Conservation (phyloP, 169 alveolate genomes). For the Eimeria acervulina region DNA sequence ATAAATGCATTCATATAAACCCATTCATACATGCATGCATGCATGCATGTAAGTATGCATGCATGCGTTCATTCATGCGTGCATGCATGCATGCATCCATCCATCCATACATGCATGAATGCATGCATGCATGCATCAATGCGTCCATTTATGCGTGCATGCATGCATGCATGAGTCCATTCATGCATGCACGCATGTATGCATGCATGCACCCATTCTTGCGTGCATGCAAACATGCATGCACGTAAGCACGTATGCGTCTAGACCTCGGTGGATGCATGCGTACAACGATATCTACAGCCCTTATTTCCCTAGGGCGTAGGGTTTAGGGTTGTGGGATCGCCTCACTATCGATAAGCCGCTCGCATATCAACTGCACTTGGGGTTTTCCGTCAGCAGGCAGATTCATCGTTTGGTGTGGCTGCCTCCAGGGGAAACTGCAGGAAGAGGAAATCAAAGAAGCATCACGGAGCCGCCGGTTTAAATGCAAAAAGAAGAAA, state of each 20-base stretch:
- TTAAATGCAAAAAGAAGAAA: no score
- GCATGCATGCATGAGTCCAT: neutral
- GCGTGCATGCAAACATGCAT: neutral
- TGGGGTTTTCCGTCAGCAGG: neutral
- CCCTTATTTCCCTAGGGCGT: no score
- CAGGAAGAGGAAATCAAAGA: no score
- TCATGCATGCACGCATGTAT: neutral
- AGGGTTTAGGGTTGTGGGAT: no score
- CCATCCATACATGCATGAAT: neutral
- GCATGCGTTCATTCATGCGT: neutral
- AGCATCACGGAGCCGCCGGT: no score
- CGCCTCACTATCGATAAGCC: neutral
- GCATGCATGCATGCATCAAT: no score
- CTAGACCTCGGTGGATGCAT: no score
- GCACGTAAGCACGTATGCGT: neutral
- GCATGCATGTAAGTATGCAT: neutral
- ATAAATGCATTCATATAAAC: constrained; percentile 26
- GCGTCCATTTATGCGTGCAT: neutral
- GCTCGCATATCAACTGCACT: neutral
- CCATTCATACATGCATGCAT: neutral
- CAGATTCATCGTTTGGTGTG: constrained; percentile 2
- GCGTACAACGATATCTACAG: no score
- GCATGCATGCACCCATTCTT: no score
- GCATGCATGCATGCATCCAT: neutral
- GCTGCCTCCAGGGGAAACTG: no score